Percentiles rank a stretch among this genome's conserved stretches.
Evolutionary conservation across 148 eudicot genomes (phyloP).

Genomic region (Rhododendron williamsianum): DNA sequence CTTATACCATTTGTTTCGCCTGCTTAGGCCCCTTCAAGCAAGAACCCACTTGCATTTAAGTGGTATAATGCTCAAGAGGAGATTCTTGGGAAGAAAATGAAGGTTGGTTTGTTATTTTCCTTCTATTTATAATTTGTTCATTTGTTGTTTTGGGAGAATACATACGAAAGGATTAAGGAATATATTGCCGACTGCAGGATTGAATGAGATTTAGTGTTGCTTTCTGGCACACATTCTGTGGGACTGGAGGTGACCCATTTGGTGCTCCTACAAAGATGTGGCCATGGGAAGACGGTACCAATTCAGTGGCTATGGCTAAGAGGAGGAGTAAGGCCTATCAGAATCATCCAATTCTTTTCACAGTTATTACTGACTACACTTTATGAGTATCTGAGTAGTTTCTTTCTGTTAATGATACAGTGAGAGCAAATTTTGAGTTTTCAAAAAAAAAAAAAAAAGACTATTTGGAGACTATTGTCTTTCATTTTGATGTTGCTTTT

Average conservation of each 20-base stretch:
- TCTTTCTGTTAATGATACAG: slow-evolving; percentile 34
- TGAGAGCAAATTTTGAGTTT: slow-evolving; percentile 97
- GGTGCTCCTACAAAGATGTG: slow-evolving; percentile 86
- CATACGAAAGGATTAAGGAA: background rate
- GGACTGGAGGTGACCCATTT: slow-evolving; percentile 94
- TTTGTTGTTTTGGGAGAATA: background rate
- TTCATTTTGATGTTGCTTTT: too few relatives aligned
- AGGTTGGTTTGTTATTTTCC: slow-evolving; percentile 37
- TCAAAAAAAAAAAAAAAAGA: too few relatives aligned
- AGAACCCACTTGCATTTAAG: slow-evolving; percentile 72
- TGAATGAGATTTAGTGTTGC: slow-evolving; percentile 99
- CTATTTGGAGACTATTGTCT: too few relatives aligned
- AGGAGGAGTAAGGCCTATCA: slow-evolving; percentile 65
- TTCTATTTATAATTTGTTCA: background rate
- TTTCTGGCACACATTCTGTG: slow-evolving; percentile 99
- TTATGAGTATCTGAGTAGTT: background rate
- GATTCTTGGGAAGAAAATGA: slow-evolving; percentile 92
- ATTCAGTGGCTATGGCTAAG: slow-evolving; percentile 90
- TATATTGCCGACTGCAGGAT: slow-evolving; percentile 37
- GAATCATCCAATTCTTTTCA: background rate
- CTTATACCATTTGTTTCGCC: background rate
- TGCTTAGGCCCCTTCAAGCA: slow-evolving; percentile 71
- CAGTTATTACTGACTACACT: background rate
- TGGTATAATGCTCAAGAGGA: slow-evolving; percentile 91
- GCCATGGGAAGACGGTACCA: slow-evolving; percentile 99